Evolutionary conservation across 441 rosid species (phyloP), one percentile per base, ranked within the genome.

Genomic region (Rhodomyrtus psidioides): DNA sequence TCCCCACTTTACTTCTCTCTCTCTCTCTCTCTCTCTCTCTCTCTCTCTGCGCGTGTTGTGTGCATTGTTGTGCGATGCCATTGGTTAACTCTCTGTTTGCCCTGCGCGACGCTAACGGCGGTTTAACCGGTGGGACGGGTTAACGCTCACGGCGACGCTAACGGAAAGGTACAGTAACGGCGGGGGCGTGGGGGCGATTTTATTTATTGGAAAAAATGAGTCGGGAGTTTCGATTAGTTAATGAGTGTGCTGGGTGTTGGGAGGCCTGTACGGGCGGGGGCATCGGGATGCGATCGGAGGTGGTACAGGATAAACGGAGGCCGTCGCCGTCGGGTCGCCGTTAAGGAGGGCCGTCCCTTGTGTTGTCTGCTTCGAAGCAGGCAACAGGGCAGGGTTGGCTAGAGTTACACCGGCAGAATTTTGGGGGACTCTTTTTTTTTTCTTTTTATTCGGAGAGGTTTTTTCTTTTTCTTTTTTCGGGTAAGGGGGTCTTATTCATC

Each of bases 281-380:
- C 82, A 85, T 85, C 30, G 87, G 88, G 83, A 87, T 86, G 92
- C 91, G 70, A 44, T 12, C 88, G 65, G 56, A 70, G 87, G 93
- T n/a, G 26, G 88, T 49, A 13, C 62, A 87, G 90, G 88, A 57
- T 84, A 89, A 92, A 92, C 89, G 91, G 91, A 59, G 49, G 82
- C 60, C 62, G 85, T 87, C 83, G 54, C 23, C 76, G 85, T 6
- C 46, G 42, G 17, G 53, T 27, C n/a, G 82, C 46, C 91, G 92
- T 90, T 83, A 85, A 90, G 93, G 93, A 42, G 84, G 85, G 90
- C 92, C 93, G 95, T 92, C 94, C 88, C 87, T 89, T 85, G 91
- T 86, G 83, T 90, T 92, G 96, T 93, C 91, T 93, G 94, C 92
- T 94, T 91, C 91, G 90, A 86, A 89, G 92, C 95, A 93, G 93